A percentile compares a stretch with the other conserved stretches of the same genome.
phyloP scores from a whole-genome alignment of 108 stramenopile genomes.

The Aurantiochytrium sp. region DNA sequence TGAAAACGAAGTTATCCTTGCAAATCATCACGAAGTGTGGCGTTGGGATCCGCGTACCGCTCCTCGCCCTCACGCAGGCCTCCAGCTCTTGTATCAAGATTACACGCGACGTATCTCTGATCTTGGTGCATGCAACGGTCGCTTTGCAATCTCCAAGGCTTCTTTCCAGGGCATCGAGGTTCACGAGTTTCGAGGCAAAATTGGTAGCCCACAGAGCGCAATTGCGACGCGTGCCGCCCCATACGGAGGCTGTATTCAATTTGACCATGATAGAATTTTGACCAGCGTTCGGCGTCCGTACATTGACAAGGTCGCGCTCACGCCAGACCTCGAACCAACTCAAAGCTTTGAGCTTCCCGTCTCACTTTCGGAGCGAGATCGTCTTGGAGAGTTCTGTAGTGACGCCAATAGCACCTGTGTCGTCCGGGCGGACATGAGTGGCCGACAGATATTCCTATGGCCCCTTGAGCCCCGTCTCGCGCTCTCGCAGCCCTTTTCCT shows the following conservation, averaged over 20 bases:
- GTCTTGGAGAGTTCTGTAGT: neutral
- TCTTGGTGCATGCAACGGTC: neutral
- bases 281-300: neutral
- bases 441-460: neutral
- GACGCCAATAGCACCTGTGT: neutral
- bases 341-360: neutral
- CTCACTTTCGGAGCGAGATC: neutral
- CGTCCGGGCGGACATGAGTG: neutral
- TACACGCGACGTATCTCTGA: neutral
- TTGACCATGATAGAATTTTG: neutral
- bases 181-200: neutral
- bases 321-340: neutral
- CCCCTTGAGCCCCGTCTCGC: neutral
- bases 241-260: neutral
- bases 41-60: neutral
- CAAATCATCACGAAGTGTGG: neutral
- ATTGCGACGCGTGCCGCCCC: neutral
- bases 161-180: neutral
- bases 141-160: neutral
- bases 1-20: neutral
- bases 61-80: neutral
- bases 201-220: neutral
- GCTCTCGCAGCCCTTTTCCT: neutral
- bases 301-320: neutral
- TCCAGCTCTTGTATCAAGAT: neutral